Evolutionary conservation across 2,329 filamentous ascomycete species (phyloP), one percentile per base, ranked within the genome.

Genomic region (Pestalotiopsis sp.): DNA sequence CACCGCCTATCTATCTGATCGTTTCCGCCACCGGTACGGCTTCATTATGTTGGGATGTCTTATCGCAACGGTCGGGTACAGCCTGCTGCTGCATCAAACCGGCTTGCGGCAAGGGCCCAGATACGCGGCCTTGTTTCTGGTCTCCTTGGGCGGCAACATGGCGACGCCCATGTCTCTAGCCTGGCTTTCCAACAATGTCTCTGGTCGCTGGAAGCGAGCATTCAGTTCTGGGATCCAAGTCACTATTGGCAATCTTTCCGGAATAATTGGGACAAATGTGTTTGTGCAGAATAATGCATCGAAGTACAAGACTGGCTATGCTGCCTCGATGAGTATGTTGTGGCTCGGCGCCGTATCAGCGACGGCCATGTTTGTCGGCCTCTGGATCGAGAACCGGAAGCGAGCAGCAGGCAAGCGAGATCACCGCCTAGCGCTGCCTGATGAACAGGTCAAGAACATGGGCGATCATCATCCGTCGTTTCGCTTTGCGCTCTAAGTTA

Each of bases 181-280:
- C 2, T 87, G 84, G 85, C 80, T 86, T 1, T 76, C 80, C 10
- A 86, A 86, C 75, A 87, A 88, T 68, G 74, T 87, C 0, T 81
- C 82, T 0, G 85, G 85, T 1, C 81, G 84, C 67, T 86, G 84
- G 70, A 88, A 87, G 73, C 82, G 82, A 57, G 81, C 84, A 3
- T 81, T 84, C 38, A 80, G 82, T 1, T 81, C 84, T 13, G 82
- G 80, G 0, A 80, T 85, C 70, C 84, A 86, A 72, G 82, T 86
- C 44, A 81, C 78, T 0, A 76, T 86, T 26, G 85, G 85, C 0
- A 86, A 86, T 74, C n/a, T 81, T 14, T 76, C 75, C 1, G 81
- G 82, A 20, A 70, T 81, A 56, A 69, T 79, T 13, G 78, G 77
- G 39, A 70, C 77, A 52, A 77, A 78, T 70, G 76, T 82, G 56